phyloP scores from a whole-genome alignment of 805 yeast genomes.

The Yarrowia divulgata region DNA sequence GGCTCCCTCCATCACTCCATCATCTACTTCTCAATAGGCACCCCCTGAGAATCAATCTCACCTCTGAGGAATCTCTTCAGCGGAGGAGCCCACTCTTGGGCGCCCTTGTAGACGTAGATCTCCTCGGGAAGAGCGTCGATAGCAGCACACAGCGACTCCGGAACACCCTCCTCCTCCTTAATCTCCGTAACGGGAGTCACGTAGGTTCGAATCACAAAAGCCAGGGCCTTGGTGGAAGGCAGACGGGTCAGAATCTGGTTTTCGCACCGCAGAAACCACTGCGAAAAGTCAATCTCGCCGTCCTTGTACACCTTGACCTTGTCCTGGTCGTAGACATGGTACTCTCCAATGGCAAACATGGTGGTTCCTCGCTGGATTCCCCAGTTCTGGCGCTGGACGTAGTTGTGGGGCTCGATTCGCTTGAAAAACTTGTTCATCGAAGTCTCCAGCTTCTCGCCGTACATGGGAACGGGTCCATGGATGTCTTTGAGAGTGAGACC shows the following conservation, averaged over 20 bases:
- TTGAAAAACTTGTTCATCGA: conserved; percentile 75
- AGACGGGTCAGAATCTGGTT: conserved; percentile 64
- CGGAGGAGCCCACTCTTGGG: conserved; percentile 74
- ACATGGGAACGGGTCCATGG: conserved; percentile 78
- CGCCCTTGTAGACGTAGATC: conserved; percentile 67
- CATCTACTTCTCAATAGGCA: neutral
- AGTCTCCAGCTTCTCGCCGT: conserved; percentile 59
- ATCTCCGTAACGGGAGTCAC: conserved; percentile 60
- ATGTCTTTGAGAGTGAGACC: conserved; percentile 63
- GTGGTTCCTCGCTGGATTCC: conserved; percentile 67
- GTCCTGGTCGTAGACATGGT: conserved; percentile 54
- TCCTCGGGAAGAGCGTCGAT: conserved; percentile 67
- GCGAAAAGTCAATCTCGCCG: conserved; percentile 54
- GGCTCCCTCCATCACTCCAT: too few relatives aligned
- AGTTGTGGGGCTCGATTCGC: conserved; percentile 60
- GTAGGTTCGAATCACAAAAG: conserved; percentile 66
- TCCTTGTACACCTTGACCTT: conserved; percentile 52
- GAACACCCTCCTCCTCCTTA: conserved; percentile 55
- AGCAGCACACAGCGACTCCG: conserved; percentile 65
- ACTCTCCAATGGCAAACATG: conserved; percentile 57
- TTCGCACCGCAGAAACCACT: conserved; percentile 65
- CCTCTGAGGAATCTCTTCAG: conserved; percentile 47
- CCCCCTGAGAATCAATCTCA: conserved; percentile 2
- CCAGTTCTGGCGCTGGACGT: conserved; percentile 74
- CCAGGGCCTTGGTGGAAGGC: conserved; percentile 57